Evolutionary conservation across 257 asterid species (phyloP), one percentile per base, ranked within the genome.

Genomic region (Rehmannia glutinosa): DNA sequence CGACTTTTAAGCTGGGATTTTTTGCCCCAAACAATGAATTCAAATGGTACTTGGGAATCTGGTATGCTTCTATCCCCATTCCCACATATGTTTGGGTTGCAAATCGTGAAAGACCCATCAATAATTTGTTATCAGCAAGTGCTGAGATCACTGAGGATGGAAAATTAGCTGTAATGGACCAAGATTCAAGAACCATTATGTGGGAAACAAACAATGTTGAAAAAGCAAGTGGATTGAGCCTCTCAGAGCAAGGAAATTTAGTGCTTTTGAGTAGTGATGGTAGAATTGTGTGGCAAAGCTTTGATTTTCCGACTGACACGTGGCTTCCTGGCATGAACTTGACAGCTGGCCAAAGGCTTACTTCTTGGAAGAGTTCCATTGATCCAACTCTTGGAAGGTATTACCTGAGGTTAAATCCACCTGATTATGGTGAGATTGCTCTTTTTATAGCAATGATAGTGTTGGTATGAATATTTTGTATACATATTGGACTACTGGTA

Each of bases 51-150:
- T 74, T 87, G 1, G 97, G 97, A 41, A 82, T 90, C 64, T 80
- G 92, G 88, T 87, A 87, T 60, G 87, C 83, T 79, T 81, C 95
- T 16, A 77, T 86, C 56, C 89, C 92, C 2, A 75, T 81, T 5
- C 84, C 80, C n/a, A 82, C 86, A 1, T 78, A 75, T 46, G 92
- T 86, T 60, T 91, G 97, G 97, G 96, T 86, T 3, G 96, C 95
- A 1, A 91, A 88, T 67, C 84, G 95, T 12, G 89, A 84, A 7
- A 84, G 41, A 1, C 91, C 96, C 68, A 68, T 86, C 76, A 76
- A 71, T 73, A 79, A 80, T 58, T 30, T 80, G 33, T 30, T 57
- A 3, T 76, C 80, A 10, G 86, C 87, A 1, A 69, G 77, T 2
- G 57, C 80, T 1, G 95, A 73, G 55, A 76, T 90, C 71, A 78